These are phyloP conservation scores for Teratosphaeria nubilosa DNA, from an alignment of 2,329 filamentous ascomycete species.

Conservation along the genomic window DNA sequence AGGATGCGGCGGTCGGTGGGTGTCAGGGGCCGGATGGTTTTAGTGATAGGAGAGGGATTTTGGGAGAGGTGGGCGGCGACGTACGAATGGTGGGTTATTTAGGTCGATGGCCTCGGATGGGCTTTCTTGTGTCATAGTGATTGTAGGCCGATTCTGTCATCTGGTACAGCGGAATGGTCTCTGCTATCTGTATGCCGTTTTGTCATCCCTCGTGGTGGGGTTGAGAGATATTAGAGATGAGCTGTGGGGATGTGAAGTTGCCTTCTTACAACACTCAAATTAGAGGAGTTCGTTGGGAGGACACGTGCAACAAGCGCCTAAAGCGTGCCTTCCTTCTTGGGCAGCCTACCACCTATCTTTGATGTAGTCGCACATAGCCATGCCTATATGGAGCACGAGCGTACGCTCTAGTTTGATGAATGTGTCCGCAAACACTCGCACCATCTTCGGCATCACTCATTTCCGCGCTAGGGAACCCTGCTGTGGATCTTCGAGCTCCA, in stretches of 20 bases:
- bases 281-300: no score
- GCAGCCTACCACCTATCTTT: neutral
- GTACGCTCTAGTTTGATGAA: no score
- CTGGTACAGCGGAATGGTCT: neutral
- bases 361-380: no score
- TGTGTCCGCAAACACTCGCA: no score
- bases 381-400: no score
- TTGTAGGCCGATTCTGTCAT: neutral
- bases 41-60: neutral
- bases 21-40: constrained; percentile 36
- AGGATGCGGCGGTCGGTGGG: constrained; percentile 40
- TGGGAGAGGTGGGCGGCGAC: neutral
- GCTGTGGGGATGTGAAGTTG: no score
- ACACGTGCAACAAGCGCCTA: no score
- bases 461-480: neutral
- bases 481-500: neutral
- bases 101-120: constrained; percentile 20
- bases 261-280: no score
- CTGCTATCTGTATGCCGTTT: no score
- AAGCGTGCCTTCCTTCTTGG: neutral
- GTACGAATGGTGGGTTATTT: constrained; percentile 14
- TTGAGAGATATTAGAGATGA: no score
- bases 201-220: no score
- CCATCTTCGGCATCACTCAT: neutral
- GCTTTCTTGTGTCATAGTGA: neutral